A percentile compares a stretch with the other conserved stretches of the same genome.
Evolutionary conservation across 352 stramenopile genomes (phyloP).

Genomic region (Phytophthora crassamura): DNA sequence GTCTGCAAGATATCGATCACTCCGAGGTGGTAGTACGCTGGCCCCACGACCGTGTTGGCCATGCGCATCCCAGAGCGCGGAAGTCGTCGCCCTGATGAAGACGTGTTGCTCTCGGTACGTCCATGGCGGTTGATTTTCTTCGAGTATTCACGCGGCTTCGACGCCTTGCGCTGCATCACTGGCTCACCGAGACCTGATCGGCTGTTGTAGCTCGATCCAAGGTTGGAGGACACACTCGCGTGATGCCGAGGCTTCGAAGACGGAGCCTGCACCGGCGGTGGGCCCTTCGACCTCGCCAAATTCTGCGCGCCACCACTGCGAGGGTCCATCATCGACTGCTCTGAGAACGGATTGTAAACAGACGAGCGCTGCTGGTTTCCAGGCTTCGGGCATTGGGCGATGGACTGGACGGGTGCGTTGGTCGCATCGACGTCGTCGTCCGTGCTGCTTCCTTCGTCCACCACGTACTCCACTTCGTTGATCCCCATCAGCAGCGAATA

Average conservation of each 20-base stretch:
- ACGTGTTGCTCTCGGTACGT: slow-evolving; percentile 69
- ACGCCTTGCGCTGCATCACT: slow-evolving; percentile 60
- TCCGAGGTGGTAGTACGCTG: slow-evolving; percentile 91
- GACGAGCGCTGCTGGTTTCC: slow-evolving; percentile 32
- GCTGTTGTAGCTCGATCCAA: slow-evolving; percentile 27
- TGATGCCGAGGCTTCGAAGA: slow-evolving; percentile 56
- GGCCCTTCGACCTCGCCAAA: slow-evolving; percentile 36
- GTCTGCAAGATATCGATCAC: slow-evolving; percentile 93
- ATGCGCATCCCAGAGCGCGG: slow-evolving; percentile 86
- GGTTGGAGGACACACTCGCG: slow-evolving; percentile 68
- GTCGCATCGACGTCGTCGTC: slow-evolving; percentile 42
- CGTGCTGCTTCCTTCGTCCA: slow-evolving; percentile 70
- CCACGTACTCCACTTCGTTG: slow-evolving; percentile 89
- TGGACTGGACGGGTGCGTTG: slow-evolving; percentile 26
- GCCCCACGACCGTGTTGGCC: slow-evolving; percentile 87
- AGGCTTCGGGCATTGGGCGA: slow-evolving; percentile 12
- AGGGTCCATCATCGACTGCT: slow-evolving; percentile 73
- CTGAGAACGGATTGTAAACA: slow-evolving; percentile 68
- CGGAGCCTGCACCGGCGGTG: slow-evolving; percentile 28
- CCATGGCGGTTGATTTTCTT: slow-evolving; percentile 42
- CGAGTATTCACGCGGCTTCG: slow-evolving; percentile 48
- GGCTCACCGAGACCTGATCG: slow-evolving; percentile 24
- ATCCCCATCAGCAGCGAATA: slow-evolving; percentile 92
- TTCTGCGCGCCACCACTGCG: slow-evolving; percentile 43
- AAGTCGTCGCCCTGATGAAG: slow-evolving; percentile 72